Conservation (phyloP, 2,329 filamentous ascomycete genomes). For the Zymoseptoria passerinii region DNA sequence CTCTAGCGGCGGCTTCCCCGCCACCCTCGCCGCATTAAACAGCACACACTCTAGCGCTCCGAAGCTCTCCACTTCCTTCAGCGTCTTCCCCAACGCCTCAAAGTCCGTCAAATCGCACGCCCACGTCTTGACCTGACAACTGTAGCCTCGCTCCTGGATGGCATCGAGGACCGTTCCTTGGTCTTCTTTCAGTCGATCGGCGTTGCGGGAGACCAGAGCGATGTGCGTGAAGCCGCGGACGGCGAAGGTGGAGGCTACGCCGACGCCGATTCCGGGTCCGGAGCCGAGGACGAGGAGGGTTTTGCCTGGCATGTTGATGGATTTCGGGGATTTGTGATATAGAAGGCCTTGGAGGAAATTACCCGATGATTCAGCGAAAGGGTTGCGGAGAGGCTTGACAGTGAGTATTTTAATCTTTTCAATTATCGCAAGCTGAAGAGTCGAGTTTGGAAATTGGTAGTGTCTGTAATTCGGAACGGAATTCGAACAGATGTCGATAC, state of each 20-base stretch:
- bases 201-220: conserved; percentile 41
- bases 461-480: neutral
- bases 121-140: conserved; percentile 38
- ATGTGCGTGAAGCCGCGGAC: conserved; percentile 40
- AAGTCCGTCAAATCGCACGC: conserved; percentile 39
- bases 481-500: neutral
- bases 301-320: conserved; percentile 20
- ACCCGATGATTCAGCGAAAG: neutral
- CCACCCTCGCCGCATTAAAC: conserved; percentile 47
- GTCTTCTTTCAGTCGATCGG: conserved; percentile 32
- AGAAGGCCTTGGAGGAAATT: neutral
- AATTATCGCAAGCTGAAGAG: too few species aligned
- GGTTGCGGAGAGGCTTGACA: too few species aligned
- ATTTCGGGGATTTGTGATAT: neutral
- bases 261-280: conserved; percentile 43
- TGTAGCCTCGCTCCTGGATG: conserved; percentile 25
- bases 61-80: conserved; percentile 38
- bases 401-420: too few species aligned
- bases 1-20: conserved; percentile 35
- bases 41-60: conserved; percentile 41
- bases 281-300: conserved; percentile 37
- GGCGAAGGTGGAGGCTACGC: conserved; percentile 36
- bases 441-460: neutral
- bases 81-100: conserved; percentile 29
- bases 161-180: conserved; percentile 24